A percentile compares a stretch with the other conserved stretches of the same genome.
Evolutionary conservation across 192 early-diverging fungal genomes (phyloP).

Genomic region (Coemansia sp.): DNA sequence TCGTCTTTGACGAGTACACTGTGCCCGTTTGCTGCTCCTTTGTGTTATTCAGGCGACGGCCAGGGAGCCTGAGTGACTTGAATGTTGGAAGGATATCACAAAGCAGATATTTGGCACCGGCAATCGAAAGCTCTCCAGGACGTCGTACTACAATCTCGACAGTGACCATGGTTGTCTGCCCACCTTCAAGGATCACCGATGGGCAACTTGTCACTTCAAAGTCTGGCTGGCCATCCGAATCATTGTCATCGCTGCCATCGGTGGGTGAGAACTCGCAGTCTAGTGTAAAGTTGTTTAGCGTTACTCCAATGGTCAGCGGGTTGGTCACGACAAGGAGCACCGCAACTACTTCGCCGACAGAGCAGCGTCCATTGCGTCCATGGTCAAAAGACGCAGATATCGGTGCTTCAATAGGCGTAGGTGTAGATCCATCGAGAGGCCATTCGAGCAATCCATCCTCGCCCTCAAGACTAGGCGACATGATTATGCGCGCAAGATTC

Average conservation of each 20-base stretch:
- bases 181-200: slow-evolving; percentile 38
- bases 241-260: neutral
- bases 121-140: slow-evolving; percentile 64
- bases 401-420: neutral
- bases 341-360: slow-evolving; percentile 40
- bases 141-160: slow-evolving; percentile 24
- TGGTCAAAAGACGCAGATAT: neutral
- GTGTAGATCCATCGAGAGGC: slow-evolving; percentile 22
- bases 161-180: slow-evolving; percentile 36
- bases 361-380: slow-evolving; percentile 22
- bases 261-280: slow-evolving; percentile 29
- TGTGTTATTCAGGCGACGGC: slow-evolving; percentile 74
- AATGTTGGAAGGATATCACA: slow-evolving; percentile 73
- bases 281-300: slow-evolving; percentile 41
- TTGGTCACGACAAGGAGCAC: slow-evolving; percentile 46
- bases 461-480: slow-evolving; percentile 49
- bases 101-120: slow-evolving; percentile 75
- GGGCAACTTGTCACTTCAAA: slow-evolving; percentile 24
- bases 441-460: slow-evolving; percentile 36
- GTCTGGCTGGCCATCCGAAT: neutral
- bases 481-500: slow-evolving; percentile 29
- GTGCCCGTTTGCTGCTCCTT: slow-evolving; percentile 59
- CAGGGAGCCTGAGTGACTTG: slow-evolving; percentile 63
- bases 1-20: slow-evolving; percentile 67
- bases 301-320: slow-evolving; percentile 43